These are phyloP conservation scores for Taxillus chinensis DNA, from an alignment of 164 flowering plant genomes.

Conservation along the genomic window DNA sequence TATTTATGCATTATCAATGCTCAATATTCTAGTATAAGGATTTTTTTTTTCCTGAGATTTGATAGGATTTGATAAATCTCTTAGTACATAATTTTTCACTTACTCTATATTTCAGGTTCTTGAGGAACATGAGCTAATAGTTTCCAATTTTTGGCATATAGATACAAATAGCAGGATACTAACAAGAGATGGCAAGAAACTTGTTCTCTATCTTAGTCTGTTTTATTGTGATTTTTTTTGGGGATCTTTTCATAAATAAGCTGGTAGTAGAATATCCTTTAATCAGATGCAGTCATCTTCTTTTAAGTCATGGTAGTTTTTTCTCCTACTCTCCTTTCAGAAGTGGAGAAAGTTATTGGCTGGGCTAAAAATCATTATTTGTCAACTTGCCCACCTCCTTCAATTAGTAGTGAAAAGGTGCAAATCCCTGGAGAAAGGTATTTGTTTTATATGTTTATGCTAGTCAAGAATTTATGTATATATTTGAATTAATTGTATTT, in stretches of 20 bases:
- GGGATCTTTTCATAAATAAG: too few relatives aligned
- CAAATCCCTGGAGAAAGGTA: slow-evolving; percentile 79
- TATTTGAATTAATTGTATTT: slow-evolving; percentile 10
- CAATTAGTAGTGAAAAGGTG: slow-evolving; percentile 57
- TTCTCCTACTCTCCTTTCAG: slow-evolving; percentile 24
- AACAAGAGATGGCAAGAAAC: slow-evolving; percentile 70
- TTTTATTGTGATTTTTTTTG: not conserved
- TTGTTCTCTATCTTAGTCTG: not conserved
- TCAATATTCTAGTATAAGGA: too few relatives aligned
- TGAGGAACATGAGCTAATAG: slow-evolving; percentile 72
- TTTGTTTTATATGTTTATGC: not conserved
- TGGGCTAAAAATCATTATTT: slow-evolving; percentile 95
- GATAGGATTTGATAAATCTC: too few relatives aligned
- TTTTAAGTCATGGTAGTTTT: too few relatives aligned
- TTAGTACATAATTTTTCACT: slow-evolving; percentile 2
- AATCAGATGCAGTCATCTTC: too few relatives aligned
- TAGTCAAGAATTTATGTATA: not conserved
- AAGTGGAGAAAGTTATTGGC: slow-evolving; percentile 92
- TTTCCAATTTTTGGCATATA: slow-evolving; percentile 67
- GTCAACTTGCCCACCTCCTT: slow-evolving; percentile 53
- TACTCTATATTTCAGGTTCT: slow-evolving; percentile 49
- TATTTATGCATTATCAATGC: too few relatives aligned
- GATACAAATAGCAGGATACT: slow-evolving; percentile 75
- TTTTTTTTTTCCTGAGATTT: too few relatives aligned
- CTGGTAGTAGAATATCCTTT: too few relatives aligned